Evolutionary conservation across 2,329 filamentous ascomycete species (phyloP).

Genomic region (Cryphonectria carpinicola): DNA sequence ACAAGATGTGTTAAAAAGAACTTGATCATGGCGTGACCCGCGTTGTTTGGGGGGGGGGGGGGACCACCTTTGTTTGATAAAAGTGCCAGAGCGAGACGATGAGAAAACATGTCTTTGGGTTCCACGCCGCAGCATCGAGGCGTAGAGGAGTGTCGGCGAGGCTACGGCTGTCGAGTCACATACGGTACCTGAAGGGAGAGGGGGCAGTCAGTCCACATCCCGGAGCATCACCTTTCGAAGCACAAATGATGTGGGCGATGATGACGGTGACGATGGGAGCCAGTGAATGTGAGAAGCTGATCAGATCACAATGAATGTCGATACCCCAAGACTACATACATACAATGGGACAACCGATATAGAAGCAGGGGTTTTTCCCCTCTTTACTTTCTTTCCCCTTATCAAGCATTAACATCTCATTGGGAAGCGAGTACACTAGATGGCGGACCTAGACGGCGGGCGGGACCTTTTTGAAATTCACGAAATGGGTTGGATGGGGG

Average conservation of each 20-base stretch:
- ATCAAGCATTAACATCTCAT: background rate
- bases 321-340: background rate
- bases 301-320: background rate
- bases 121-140: background rate
- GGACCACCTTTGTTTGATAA: background rate
- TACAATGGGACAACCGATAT: background rate
- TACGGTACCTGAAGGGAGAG: background rate
- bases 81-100: background rate
- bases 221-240: background rate
- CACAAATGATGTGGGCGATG: background rate
- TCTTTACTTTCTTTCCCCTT: background rate
- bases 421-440: background rate
- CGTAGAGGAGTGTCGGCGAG: background rate
- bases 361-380: background rate
- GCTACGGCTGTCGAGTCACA: background rate
- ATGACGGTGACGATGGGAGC: background rate
- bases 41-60: too few relatives aligned
- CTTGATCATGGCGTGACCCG: background rate
- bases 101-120: background rate
- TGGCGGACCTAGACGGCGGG: background rate
- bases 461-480: background rate
- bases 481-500: background rate
- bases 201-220: background rate
- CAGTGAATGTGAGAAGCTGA: background rate
- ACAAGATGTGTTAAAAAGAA: constrained; percentile 71